Base-by-base conservation (phyloP, 805 yeast genomes). In the Ogataea thermomethanolica region DNA sequence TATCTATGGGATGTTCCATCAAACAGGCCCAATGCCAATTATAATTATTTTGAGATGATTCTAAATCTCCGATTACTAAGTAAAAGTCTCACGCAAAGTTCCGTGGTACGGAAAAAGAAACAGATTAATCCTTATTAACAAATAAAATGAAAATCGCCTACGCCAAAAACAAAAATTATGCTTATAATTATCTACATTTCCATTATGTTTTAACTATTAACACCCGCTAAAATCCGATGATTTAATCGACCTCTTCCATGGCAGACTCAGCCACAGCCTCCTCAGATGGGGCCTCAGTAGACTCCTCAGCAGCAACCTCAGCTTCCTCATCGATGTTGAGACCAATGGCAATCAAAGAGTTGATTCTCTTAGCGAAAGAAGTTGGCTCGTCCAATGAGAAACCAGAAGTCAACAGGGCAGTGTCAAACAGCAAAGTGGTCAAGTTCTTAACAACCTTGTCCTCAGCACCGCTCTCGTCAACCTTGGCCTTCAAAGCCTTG, bases 341-440 rank as follows among this genome's bases (percentile, higher is more conserved):
- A 70, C 99, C 99, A 63, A 93, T 81, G 42, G 98, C 85, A 62
- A 93, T 91, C 71, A 93, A 82, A 73, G 98, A 86, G 84, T 93
- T 93, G 71, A 93, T 91, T 80, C 99, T 89, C 60, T 85, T 72
- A 59, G 99, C 98, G 64, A 93, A 93, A 41, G 96, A 82, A 64
- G 84, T 81, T 76, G 99, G 99, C 76, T 93, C 99, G 63, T 93
- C 99, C 66, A 93, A 81, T 55, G 97, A 74, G 90, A 93, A 93
- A 71, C 99, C 99, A 52, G 99, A 93, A 42, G 98, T 93, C 67
- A 93, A 79, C 69, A 93, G 76, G 45, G 99, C 99, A 61, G 99
- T 93, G 74, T 93, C 99, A 73, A 80, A 93, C 71, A 93, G 76
- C 70, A 93, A 78, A 55, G 93, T 87, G 54, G 99, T 93, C 71